Base-by-base conservation (phyloP, 768 basidiomycete species). In the Suillus hirtellus region DNA sequence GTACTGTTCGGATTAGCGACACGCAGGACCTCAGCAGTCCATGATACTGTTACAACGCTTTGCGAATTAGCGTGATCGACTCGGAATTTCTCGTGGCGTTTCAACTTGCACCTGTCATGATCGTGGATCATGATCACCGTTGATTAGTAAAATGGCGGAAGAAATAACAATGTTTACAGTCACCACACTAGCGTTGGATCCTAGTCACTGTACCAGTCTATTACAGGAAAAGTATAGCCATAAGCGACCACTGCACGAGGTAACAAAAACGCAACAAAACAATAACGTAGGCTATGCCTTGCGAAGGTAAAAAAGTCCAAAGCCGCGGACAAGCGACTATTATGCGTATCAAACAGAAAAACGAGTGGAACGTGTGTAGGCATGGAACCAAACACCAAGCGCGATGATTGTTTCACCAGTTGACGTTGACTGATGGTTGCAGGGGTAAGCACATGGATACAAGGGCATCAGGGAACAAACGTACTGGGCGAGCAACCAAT, bases 401-500 rank as follows among this genome's bases (percentile, higher is more conserved):
- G 49, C 31, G 65, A 63, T 72, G 71, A 37, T 67, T 52, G 58
- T 52, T 12, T 24, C 9, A 21, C 6, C 8, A 27, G 60, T 46
- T 64, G 63, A 72, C 75, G 60, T 46, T 64, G 63, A 72, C 75
- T 75, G 3, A 21, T 47, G 0, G 5, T 12, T 6, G 19, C 31
- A 19, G 31, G 11, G 1, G 56, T 68, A 10, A 44, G 14, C 1
- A 0, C 2, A 21, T n/a, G 34, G 10, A 42, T 35, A 24, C 1
- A 12, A 54, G 17, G 1, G 35, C 1, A 0, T 43, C 4, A 17
- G 2, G 43, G 15, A 58, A 21, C 43, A 4, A 43, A 75, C 66
- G 69, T 71, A 72, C 82, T 72, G 14, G 78, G 76, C 14, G 68
- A 65, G 67, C 82, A 83, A n/a, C 71, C 79, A 60, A 81, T 63